Percentiles rank a stretch among this genome's conserved stretches.
phyloP scores from a whole-genome alignment of 805 yeast genomes.

The Sporopachydermia lactativora region DNA sequence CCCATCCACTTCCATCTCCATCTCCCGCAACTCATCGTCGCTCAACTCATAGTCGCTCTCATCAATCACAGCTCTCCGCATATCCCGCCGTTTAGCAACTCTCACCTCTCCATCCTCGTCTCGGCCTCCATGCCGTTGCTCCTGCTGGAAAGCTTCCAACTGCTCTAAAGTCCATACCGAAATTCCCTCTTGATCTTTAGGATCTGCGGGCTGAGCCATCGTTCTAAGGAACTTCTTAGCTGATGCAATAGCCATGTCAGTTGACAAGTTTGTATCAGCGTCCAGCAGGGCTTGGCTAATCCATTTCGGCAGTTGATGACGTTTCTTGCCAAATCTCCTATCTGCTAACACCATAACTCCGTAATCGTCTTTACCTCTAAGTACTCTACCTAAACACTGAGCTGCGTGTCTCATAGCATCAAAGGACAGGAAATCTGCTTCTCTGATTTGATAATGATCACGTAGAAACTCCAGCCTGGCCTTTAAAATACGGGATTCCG shows the following conservation, averaged over 20 bases:
- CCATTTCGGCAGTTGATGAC: conserved; percentile 91
- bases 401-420: conserved; percentile 99
- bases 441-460: conserved; percentile 85
- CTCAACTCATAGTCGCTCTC: not conserved
- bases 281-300: conserved; percentile 85
- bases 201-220: conserved; percentile 87
- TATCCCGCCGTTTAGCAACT: not conserved
- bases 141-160: conserved; percentile 40
- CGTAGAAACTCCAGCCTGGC: conserved; percentile 89
- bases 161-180: conserved; percentile 84
- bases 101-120: not conserved
- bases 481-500: conserved; percentile 89
- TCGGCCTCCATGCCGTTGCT: conserved; percentile 19
- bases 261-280: conserved; percentile 82
- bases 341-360: conserved; percentile 98
- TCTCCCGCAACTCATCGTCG: not conserved
- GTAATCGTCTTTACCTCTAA: conserved; percentile 96
- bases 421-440: conserved; percentile 88
- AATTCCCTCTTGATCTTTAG: conserved; percentile 84
- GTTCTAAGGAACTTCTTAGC: conserved; percentile 87
- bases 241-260: conserved; percentile 94
- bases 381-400: conserved; percentile 92
- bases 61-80: conserved; percentile 1
- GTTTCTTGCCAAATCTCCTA: conserved; percentile 76
- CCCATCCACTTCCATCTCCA: not conserved